Evolutionary conservation across 495 filamentous ascomycete genomes (phyloP).

Genomic region (Zalerion maritima): DNA sequence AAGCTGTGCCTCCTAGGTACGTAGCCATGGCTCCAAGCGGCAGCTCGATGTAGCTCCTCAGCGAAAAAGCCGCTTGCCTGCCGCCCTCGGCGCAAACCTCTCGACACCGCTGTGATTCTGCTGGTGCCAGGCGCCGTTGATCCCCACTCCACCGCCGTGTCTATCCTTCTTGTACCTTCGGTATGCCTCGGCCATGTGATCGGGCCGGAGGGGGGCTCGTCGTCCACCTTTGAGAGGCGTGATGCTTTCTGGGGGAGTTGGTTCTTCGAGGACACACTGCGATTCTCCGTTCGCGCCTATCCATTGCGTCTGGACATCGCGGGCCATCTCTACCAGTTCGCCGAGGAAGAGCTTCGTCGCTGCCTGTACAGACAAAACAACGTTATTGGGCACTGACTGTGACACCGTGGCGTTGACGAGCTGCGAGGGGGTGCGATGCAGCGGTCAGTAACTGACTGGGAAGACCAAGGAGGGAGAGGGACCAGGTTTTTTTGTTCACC

Average conservation of each 20-base stretch:
- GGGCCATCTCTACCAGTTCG: constrained; percentile 66
- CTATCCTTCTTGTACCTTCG: constrained; percentile 55
- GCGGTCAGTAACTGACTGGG: no score
- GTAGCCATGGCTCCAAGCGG: no score
- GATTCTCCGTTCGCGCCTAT: constrained; percentile 37
- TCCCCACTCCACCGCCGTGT: constrained; percentile 59
- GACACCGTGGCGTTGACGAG: constrained; percentile 80
- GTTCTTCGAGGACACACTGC: constrained; percentile 22
- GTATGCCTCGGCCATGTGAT: constrained; percentile 69
- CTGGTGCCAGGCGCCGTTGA: constrained; percentile 51
- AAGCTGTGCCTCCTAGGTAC: no score
- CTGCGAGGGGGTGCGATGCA: constrained; percentile 16
- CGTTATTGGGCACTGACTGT: constrained; percentile 66
- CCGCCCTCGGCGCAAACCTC: constrained; percentile 42
- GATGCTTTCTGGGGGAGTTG: constrained; percentile 14
- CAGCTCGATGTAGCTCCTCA: no score
- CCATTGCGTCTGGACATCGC: constrained; percentile 70
- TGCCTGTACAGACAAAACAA: constrained; percentile 65
- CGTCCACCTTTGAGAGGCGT: constrained; percentile 9
- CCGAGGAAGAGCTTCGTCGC: constrained; percentile 77
- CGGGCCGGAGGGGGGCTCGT: constrained; percentile 60
- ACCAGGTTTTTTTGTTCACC: no score
- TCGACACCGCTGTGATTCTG: constrained; percentile 47
- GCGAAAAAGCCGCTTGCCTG: constrained; percentile 50
- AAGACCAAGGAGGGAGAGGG: no score